Evolutionary conservation across 78 protist genomes (phyloP), one percentile per base, ranked within the genome.

Genomic region (Planoprotostelium fungivorum): DNA sequence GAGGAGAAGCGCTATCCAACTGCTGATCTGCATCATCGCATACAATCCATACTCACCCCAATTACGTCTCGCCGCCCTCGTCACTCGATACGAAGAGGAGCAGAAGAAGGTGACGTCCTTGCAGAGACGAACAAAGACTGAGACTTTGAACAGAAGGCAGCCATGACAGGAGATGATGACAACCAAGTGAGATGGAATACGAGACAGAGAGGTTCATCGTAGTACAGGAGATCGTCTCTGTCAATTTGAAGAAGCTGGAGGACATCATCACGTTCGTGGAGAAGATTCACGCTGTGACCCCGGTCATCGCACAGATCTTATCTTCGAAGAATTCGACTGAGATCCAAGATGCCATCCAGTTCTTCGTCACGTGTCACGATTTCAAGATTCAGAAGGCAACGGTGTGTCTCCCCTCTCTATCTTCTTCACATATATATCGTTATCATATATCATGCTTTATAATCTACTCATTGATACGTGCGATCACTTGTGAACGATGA

Each of bases 251-350:
- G 16, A 39, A 35, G 91, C 31, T 38, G 29, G 0, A 23, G 1
- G 90, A 84, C n/a, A 86, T 91, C 31, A 37, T 86, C 39, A 29
- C 23, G 83, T 93, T 91, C 37, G 84, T 92, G 1, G n/a, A 87
- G 1, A 16, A 5, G 1, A 5, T 95, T 9, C 51, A 89, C 23
- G 10, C 37, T 0, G n/a, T 89, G 1, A 85, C 91, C 0, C 89
- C 90, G 10, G 36, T 84, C 9, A 34, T 93, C 38, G 1, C 37
- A 35, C 87, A 91, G 35, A 37, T 95, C 63, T 84, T 95, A 38
- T 90, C 89, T 0, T 93, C 96, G n/a, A 87, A 35, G 37, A 89
- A 37, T 16, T 28, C 34, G 10, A 37, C 85, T 0, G 97, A 95
- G 36, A 89, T 88, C 37, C 1, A 36, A 28, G 95, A 95, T 36